Evolutionary conservation across 176 grass and related monocot genomes (phyloP).

Genomic region (Avena sativa): DNA sequence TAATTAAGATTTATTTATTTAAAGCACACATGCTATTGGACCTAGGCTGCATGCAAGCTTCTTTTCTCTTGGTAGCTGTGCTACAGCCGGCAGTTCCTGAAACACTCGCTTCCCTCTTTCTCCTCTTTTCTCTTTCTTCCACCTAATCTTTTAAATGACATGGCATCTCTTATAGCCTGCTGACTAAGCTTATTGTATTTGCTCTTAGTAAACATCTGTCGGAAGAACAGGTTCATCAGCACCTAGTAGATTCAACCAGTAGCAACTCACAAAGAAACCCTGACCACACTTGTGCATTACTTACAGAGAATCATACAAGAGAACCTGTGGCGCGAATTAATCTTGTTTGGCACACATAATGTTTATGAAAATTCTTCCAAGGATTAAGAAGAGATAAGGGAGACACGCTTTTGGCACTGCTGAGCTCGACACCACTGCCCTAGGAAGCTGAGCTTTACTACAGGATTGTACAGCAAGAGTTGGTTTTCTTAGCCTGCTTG

Average conservation of each 20-base stretch:
- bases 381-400: not conserved
- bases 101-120: no score
- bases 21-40: no score
- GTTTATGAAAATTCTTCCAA: not conserved
- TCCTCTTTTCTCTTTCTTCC: no score
- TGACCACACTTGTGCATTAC: conserved; percentile 6
- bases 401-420: not conserved
- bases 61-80: no score
- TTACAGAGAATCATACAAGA: conserved; percentile 23
- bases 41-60: no score
- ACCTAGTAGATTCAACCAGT: not conserved
- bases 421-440: not conserved
- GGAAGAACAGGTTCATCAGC: not conserved
- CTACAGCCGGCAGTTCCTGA: no score
- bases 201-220: not conserved
- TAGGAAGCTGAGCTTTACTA: not conserved
- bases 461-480: conserved; percentile 83
- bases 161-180: no score
- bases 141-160: no score
- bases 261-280: not conserved
- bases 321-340: not conserved
- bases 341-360: not conserved
- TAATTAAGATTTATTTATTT: no score
- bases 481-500: conserved; percentile 93
- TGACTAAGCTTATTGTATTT: no score